These are phyloP conservation scores for Parastagonospora avenae DNA, from an alignment of 2,329 filamentous ascomycete genomes.

Conservation along the genomic window DNA sequence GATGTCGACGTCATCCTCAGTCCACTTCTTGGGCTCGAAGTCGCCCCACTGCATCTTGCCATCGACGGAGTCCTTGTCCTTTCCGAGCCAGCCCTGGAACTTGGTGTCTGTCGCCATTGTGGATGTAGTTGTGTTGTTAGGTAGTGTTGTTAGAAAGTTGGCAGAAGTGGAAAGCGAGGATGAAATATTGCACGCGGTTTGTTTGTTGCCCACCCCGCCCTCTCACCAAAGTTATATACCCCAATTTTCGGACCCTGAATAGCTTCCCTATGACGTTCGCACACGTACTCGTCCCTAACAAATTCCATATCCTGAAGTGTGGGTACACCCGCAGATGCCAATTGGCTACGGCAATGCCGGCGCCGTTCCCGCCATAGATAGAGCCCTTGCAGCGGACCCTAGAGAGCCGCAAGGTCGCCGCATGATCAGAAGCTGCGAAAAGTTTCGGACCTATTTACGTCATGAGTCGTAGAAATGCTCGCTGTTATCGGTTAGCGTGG, in stretches of 20 bases:
- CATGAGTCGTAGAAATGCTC: not conserved
- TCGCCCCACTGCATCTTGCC: constrained; percentile 62
- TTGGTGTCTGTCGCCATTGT: constrained; percentile 24
- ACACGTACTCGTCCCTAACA: not conserved
- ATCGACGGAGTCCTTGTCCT: constrained; percentile 53
- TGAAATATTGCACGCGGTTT: not conserved
- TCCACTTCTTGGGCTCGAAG: constrained; percentile 54
- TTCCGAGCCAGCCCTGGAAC: constrained; percentile 63
- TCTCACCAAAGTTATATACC: constrained; percentile 1
- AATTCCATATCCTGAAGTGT: not conserved
- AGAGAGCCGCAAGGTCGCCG: constrained; percentile 3
- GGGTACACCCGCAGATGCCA: not conserved
- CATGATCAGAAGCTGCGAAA: constrained; percentile 5
- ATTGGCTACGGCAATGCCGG: constrained; percentile 3
- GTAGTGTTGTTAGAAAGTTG: not conserved
- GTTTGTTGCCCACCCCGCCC: not conserved
- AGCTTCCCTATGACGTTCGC: constrained; percentile 1
- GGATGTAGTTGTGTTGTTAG: not conserved
- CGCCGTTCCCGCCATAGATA: not conserved
- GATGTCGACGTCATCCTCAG: constrained; percentile 68
- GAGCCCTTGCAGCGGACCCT: not conserved
- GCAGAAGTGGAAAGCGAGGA: too few relatives aligned
- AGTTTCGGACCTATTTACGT: constrained; percentile 5
- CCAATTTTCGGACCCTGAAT: not conserved
- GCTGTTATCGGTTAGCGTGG: not conserved